These are phyloP conservation scores for Mycogone perniciosa DNA, from an alignment of 2,329 filamentous ascomycete genomes.

Conservation along the genomic window DNA sequence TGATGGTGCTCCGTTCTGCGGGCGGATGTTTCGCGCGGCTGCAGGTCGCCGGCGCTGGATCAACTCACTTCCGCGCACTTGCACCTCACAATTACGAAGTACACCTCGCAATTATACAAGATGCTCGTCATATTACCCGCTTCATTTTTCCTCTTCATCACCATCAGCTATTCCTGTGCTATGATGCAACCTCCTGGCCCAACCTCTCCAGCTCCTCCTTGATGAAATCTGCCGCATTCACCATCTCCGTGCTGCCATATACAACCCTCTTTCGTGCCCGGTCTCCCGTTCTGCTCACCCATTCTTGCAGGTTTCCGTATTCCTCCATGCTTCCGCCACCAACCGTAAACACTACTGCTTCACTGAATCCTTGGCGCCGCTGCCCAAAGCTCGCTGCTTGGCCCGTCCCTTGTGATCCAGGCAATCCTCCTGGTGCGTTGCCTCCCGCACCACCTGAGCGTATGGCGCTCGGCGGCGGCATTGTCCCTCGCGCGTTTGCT, in stretches of 20 bases:
- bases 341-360: constrained; percentile 89
- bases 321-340: constrained; percentile 98
- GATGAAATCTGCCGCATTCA: constrained; percentile 63
- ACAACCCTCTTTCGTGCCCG: constrained; percentile 73
- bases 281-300: constrained; percentile 71
- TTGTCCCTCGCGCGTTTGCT: constrained; percentile 84
- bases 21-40: constrained; percentile 1
- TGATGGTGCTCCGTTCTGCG: not conserved
- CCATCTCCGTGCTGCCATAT: constrained; percentile 85
- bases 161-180: not conserved
- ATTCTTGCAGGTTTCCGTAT: constrained; percentile 95
- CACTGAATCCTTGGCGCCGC: constrained; percentile 78
- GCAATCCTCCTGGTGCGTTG: constrained; percentile 42
- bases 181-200: constrained; percentile 48
- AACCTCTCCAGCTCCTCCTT: constrained; percentile 56
- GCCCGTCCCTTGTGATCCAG: constrained; percentile 49
- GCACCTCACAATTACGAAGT: not conserved
- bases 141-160: not conserved
- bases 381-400: constrained; percentile 85
- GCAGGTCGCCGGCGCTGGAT: constrained; percentile 1
- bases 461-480: constrained; percentile 69
- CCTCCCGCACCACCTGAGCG: constrained; percentile 37
- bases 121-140: not conserved
- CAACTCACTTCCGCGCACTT: constrained; percentile 11
- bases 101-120: not conserved